phyloP scores from a whole-genome alignment of 1,284 basidiomycete genomes.

The Ustilago crameri region DNA sequence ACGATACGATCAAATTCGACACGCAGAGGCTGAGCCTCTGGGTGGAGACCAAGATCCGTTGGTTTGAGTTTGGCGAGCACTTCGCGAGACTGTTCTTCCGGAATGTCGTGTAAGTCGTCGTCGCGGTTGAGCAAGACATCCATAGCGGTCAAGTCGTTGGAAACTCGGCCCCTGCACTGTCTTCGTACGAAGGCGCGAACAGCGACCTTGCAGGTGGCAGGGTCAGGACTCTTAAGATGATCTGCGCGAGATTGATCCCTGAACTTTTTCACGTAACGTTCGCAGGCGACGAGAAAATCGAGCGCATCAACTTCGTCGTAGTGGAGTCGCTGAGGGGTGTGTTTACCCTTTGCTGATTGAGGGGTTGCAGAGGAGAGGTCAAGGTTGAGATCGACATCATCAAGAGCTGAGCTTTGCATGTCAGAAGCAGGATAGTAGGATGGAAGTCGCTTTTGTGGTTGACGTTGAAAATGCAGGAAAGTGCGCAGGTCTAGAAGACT shows the following conservation, averaged over 20 bases:
- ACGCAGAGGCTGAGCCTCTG: slow-evolving; percentile 37
- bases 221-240: slow-evolving; percentile 38
- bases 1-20: slow-evolving; percentile 45
- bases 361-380: slow-evolving; percentile 13
- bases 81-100: slow-evolving; percentile 19
- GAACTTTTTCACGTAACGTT: slow-evolving; percentile 47
- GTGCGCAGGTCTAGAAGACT: slow-evolving; percentile 39
- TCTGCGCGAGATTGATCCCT: slow-evolving; percentile 35
- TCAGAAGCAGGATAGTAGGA: slow-evolving; percentile 44
- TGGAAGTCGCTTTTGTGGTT: slow-evolving; percentile 23
- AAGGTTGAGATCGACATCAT: slow-evolving; percentile 32
- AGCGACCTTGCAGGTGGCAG: slow-evolving; percentile 37
- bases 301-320: slow-evolving; percentile 55
- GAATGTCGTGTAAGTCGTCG: slow-evolving; percentile 6
- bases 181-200: slow-evolving; percentile 35
- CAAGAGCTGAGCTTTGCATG: slow-evolving; percentile 27
- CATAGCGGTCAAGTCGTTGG: slow-evolving; percentile 27
- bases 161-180: slow-evolving; percentile 27
- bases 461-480: slow-evolving; percentile 41
- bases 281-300: slow-evolving; percentile 54
- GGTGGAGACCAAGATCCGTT: slow-evolving; percentile 33
- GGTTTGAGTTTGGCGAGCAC: slow-evolving; percentile 27
- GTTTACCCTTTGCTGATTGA: slow-evolving; percentile 9
- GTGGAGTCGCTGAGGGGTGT: slow-evolving; percentile 7
- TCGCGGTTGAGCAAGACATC: slow-evolving; percentile 18